phyloP scores from a whole-genome alignment of 148 eudicot species.

The Mesembryanthemum crystallinum region DNA sequence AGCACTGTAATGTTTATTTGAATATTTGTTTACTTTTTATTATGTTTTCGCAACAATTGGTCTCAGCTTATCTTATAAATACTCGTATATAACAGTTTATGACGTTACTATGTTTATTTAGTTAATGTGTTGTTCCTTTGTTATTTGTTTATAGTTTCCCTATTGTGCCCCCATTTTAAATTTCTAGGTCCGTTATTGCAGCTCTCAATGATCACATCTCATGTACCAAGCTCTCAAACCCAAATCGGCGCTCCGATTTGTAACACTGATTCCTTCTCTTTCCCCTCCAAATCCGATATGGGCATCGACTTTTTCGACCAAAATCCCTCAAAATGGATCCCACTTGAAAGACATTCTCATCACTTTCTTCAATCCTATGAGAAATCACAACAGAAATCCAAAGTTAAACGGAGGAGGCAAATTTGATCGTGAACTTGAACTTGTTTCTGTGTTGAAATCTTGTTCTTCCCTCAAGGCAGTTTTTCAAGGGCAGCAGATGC shows the following conservation, averaged over 20 bases:
- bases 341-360: slow-evolving; percentile 33
- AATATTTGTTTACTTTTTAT: no score
- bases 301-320: slow-evolving; percentile 27
- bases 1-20: no score
- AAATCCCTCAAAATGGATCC: slow-evolving; percentile 13
- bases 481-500: slow-evolving; percentile 59
- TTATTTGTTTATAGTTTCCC: no score
- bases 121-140: no score
- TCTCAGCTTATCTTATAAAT: no score
- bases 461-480: slow-evolving; percentile 48
- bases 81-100: no score
- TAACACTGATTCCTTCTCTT: slow-evolving; percentile 1
- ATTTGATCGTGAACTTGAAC: slow-evolving; percentile 36
- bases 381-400: slow-evolving; percentile 16
- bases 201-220: slow-evolving; percentile 31
- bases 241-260: slow-evolving; percentile 26
- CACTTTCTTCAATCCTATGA: slow-evolving; percentile 32
- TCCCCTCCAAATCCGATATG: slow-evolving; percentile 33
- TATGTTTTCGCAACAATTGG: no score
- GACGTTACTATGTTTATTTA: no score
- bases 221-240: slow-evolving; percentile 39
- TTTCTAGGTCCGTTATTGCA: neutral
- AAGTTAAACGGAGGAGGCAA: slow-evolving; percentile 16
- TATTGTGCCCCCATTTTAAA: no score
- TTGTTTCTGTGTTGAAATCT: slow-evolving; percentile 59